Base-by-base conservation (phyloP, 495 filamentous ascomycete species). In the Penicillium salamii region DNA sequence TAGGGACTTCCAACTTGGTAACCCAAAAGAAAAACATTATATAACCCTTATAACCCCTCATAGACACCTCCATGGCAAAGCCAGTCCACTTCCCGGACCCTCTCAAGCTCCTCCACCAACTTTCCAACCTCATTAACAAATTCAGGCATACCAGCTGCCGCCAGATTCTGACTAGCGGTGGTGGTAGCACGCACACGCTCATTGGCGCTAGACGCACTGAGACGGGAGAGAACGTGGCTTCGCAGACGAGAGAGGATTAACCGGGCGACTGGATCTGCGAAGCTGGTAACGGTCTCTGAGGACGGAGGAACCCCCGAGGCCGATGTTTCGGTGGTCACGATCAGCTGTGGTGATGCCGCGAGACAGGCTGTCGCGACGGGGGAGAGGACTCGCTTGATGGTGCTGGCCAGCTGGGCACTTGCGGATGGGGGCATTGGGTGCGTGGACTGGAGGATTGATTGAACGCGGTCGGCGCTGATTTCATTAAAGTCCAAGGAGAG, bases 111-210 rank as follows among this genome's bases (percentile, higher is more conserved):
- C 12, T 96, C 91, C 12, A 90, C 87, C 53, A 96, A 78, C 26
- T 84, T 81, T 5, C 87, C 84, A n/a, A 97, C 83, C 60, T 83
- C 84, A 39, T 73, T 82, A n/a, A 92, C 86, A 69, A 95, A 96
- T 68, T 98, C 93, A 1, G 86, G 83, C 68, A 97, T 77, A 0
- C 93, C 95, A 32, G 85, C 79, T 2, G 80, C 77, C 2, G 88
- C 87, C 13, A 98, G 74, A 38, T 84, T 86, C 66, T 97, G 91
- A 19, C 83, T 87, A 4, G 91, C 92, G 0, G 83, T 89, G 42
- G 81, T 89, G 1, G 87, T 88, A n/a, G 85, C 83, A 52, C 81
- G 79, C 13, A 95, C 86, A 50, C 88, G 81, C 66, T 97, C 91
- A 36, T 79, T 87, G 31, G 88, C 82, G 45, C 85, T 91, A 13